Evolutionary conservation across 1,139 yeast genomes (phyloP), one percentile per base, ranked within the genome.

Genomic region (Candida glucosophila): DNA sequence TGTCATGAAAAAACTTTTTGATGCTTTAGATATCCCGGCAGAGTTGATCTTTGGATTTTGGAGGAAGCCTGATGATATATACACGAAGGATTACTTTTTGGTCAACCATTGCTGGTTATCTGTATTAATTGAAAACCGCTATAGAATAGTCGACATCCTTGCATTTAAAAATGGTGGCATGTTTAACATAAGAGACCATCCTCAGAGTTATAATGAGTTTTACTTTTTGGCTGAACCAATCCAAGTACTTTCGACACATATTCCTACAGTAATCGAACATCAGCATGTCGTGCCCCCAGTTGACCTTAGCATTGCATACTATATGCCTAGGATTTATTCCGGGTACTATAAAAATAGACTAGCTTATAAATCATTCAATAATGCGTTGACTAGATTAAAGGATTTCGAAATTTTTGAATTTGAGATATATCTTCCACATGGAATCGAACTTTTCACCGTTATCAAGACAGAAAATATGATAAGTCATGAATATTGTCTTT

Each of bases 31-130:
- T 14, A 67, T 90, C 22, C 77, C 78, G 7, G 72, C 86, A 34
- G 92, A 81, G 36, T 65, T 86, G 2, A 75, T 90, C 1, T 58
- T 75, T 17, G 98, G 98, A 3, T 82, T 82, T 40, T 66, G 90
- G 58, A 85, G 88, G 44, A 70, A 76, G 17, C 94, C 95, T 4
- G 73, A 74, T 24, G 75, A 70, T 35, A 54, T 64, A 33, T 62
- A 65, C 36, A 70, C 62, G 36, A 55, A 59, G 31, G 73, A 73
- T 51, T 52, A 53, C 32, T 71, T 76, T 29, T 72, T 73, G 19
- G 60, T 77, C 22, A 85, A 86, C 43, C 98, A 90, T 50, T 75
- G 83, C 33, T 90, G 98, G 98, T 65, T 86, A 30, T 74, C 94
- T 2, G 75, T 86, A 1, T 49, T 78, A 14, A 55, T 86, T 11